These are phyloP conservation scores for Aureobasidium vineae DNA, from an alignment of 2,329 filamentous ascomycete genomes.

Conservation along the genomic window DNA sequence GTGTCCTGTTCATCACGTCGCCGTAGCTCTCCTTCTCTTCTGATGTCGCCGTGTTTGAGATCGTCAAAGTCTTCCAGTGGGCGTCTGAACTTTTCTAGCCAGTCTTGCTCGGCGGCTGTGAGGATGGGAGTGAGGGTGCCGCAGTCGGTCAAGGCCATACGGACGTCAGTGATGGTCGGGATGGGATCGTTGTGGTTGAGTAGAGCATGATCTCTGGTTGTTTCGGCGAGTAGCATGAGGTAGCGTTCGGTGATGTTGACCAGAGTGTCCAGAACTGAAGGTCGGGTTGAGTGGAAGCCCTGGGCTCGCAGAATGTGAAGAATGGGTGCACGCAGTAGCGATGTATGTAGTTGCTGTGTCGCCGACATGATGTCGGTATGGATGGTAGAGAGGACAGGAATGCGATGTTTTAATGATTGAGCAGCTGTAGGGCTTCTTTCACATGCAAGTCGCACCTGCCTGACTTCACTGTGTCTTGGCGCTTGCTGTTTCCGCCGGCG, in stretches of 20 bases:
- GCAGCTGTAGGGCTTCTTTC: slow-evolving; percentile 4
- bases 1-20: slow-evolving; percentile 67
- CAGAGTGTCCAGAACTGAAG: slow-evolving; percentile 81
- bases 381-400: not conserved
- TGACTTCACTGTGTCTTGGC: slow-evolving; percentile 4
- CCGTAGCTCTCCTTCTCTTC: slow-evolving; percentile 43
- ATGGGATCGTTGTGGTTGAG: slow-evolving; percentile 66
- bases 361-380: slow-evolving; percentile 27
- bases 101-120: slow-evolving; percentile 66
- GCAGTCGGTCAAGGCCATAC: slow-evolving; percentile 79
- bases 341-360: slow-evolving; percentile 58
- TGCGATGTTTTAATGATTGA: not conserved
- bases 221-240: slow-evolving; percentile 68
- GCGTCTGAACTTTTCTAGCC: slow-evolving; percentile 52
- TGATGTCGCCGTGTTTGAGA: slow-evolving; percentile 40
- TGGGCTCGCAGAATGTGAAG: slow-evolving; percentile 89
- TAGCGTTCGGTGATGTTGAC: slow-evolving; percentile 84
- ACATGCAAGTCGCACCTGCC: slow-evolving; percentile 15
- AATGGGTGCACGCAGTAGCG: slow-evolving; percentile 79
- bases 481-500: slow-evolving; percentile 3
- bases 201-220: slow-evolving; percentile 68
- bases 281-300: slow-evolving; percentile 80
- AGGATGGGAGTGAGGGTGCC: slow-evolving; percentile 71
- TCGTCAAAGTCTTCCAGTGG: slow-evolving; percentile 46
- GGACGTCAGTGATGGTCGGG: slow-evolving; percentile 71